Evolutionary conservation across 2,329 filamentous ascomycete genomes (phyloP).

Genomic region (Zymoseptoria ardabiliae): DNA sequence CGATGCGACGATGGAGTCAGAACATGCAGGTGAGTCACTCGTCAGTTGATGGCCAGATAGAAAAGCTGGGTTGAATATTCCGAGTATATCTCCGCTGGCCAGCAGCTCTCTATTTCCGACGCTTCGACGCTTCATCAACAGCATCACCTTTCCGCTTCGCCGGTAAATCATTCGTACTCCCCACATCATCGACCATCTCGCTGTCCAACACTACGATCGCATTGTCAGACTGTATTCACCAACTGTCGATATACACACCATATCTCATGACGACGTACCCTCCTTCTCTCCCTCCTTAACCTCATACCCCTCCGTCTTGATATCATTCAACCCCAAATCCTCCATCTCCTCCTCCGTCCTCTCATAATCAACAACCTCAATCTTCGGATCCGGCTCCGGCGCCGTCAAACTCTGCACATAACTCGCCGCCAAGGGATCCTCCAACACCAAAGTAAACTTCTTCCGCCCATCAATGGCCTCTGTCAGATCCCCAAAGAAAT

Average conservation of each 20-base stretch:
- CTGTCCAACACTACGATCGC: not conserved
- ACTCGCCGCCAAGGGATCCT: conserved; percentile 83
- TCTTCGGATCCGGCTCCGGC: conserved; percentile 75
- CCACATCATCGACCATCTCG: not conserved
- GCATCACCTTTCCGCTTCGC: not conserved
- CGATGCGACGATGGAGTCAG: no score
- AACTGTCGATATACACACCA: not conserved
- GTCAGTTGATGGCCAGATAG: no score
- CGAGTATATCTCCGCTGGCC: no score
- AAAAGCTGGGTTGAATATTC: no score
- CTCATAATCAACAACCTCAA: conserved; percentile 74
- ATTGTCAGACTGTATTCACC: not conserved
- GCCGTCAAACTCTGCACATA: conserved; percentile 84
- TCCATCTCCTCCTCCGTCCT: conserved; percentile 90
- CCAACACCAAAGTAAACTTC: conserved; percentile 74
- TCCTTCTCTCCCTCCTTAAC: conserved; percentile 16
- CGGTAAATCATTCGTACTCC: not conserved
- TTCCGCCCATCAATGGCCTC: conserved; percentile 71
- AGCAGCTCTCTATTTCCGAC: not conserved
- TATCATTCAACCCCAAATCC: conserved; percentile 81
- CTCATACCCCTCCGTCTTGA: conserved; percentile 85
- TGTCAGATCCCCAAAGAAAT: conserved; percentile 72
- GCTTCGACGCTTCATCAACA: not conserved
- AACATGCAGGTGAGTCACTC: no score
- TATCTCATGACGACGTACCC: conserved; percentile 3